A percentile compares a stretch with the other conserved stretches of the same genome.
Conservation (phyloP, 441 rosid species). For the Populus tomentosa region DNA sequence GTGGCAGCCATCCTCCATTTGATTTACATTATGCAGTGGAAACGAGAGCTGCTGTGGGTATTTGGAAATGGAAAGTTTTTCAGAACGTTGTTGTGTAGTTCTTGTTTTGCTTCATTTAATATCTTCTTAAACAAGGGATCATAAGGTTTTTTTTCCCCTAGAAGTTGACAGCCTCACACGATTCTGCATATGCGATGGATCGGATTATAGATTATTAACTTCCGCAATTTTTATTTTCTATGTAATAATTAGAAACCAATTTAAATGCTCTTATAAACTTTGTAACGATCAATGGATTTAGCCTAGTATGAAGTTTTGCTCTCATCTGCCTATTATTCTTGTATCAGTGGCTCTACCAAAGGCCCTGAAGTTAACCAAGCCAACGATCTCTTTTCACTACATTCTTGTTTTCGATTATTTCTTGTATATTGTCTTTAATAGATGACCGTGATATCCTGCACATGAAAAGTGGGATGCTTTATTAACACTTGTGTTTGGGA, state of each 20-base stretch:
- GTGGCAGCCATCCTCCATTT: slow-evolving; percentile 47
- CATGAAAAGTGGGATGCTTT: background rate
- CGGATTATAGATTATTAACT: background rate
- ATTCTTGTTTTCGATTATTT: background rate
- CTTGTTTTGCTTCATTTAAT: background rate
- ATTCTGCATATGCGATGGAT: background rate
- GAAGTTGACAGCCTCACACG: background rate
- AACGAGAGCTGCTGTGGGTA: background rate
- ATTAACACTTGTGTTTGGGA: background rate
- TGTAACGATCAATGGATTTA: no score
- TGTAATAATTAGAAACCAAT: no score
- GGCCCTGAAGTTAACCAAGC: background rate
- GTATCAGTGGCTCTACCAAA: background rate
- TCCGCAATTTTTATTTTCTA: no score
- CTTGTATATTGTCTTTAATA: background rate
- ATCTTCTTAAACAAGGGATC: background rate
- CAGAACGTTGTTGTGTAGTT: background rate
- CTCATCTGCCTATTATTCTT: no score
- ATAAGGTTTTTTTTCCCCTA: background rate
- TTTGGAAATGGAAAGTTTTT: no score
- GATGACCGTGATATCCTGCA: background rate
- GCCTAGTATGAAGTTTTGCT: no score
- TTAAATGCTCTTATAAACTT: no score
- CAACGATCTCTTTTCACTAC: background rate
- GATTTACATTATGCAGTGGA: background rate